A percentile compares a stretch with the other conserved stretches of the same genome.
Conservation (phyloP, 495 filamentous ascomycete genomes). For the Physcia stellaris region DNA sequence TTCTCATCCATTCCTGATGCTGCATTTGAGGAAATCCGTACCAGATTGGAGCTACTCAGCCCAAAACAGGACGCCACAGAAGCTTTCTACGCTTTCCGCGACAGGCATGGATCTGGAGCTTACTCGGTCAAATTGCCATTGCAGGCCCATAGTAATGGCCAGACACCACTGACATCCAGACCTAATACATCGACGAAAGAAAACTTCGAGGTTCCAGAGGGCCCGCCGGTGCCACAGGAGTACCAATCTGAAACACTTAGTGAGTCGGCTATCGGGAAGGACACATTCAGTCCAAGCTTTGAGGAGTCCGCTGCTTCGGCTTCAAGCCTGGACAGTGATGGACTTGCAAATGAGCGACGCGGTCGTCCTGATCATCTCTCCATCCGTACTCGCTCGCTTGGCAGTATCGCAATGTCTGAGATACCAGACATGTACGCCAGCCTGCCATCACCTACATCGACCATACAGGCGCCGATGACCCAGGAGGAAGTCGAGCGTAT, state of each 20-base stretch:
- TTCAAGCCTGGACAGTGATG: conserved; percentile 3
- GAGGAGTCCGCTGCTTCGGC: conserved; percentile 18
- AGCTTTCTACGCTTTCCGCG: background rate
- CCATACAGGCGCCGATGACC: conserved; percentile 7
- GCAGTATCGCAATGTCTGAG: conserved; percentile 19
- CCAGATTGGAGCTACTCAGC: conserved; percentile 14
- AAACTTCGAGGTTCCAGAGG: background rate
- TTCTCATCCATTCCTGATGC: conserved; percentile 17
- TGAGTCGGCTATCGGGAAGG: background rate
- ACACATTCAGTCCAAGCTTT: conserved; percentile 6
- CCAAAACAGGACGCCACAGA: conserved; percentile 12
- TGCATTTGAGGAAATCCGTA: conserved; percentile 17
- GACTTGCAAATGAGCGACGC: conserved; percentile 9
- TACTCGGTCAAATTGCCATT: conserved; percentile 4
- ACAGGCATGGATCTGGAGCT: conserved; percentile 1
- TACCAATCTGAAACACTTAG: background rate
- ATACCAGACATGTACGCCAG: conserved; percentile 10
- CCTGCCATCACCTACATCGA: conserved; percentile 8
- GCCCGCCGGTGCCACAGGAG: conserved; percentile 3
- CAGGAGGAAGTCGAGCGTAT: conserved; percentile 14
- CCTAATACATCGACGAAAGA: conserved; percentile 1
- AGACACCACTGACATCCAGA: conserved; percentile 2
- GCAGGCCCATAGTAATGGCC: conserved; percentile 7
- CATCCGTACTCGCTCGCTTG: conserved; percentile 28
- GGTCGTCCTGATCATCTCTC: conserved; percentile 11